phyloP scores from a whole-genome alignment of 495 filamentous ascomycete genomes.

The Hypomontagnella monticulosa region DNA sequence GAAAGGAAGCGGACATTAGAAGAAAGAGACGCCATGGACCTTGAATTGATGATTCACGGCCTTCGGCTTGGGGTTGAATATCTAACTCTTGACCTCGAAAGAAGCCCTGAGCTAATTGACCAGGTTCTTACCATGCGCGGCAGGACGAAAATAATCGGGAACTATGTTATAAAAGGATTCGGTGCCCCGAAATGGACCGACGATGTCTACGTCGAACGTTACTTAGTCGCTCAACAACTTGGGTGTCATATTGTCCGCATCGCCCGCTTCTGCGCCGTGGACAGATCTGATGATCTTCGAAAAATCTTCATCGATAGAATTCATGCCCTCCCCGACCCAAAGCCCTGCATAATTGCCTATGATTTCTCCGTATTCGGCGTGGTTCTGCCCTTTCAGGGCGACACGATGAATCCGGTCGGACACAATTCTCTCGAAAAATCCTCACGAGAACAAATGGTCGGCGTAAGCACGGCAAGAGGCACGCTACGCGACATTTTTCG shows the following conservation, averaged over 20 bases:
- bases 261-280: conserved; percentile 66
- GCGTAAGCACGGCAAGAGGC: conserved; percentile 58
- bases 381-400: conserved; percentile 73
- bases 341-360: conserved; percentile 73
- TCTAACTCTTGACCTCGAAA: conserved; percentile 70
- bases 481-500: conserved; percentile 62
- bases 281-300: conserved; percentile 68
- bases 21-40: conserved; percentile 62
- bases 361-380: conserved; percentile 75
- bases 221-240: conserved; percentile 65
- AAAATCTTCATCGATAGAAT: conserved; percentile 63
- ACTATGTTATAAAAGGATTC: conserved; percentile 63
- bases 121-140: conserved; percentile 68
- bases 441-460: conserved; percentile 52
- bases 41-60: conserved; percentile 71
- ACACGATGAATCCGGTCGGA: conserved; percentile 73
- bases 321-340: conserved; percentile 61
- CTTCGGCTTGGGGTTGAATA: conserved; percentile 80
- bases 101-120: conserved; percentile 60
- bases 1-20: conserved; percentile 49
- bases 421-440: conserved; percentile 68
- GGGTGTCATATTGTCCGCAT: conserved; percentile 78
- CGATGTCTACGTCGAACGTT: conserved; percentile 63
- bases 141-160: conserved; percentile 78
- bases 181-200: conserved; percentile 70